Conservation (phyloP, 129 eudicot species). For the Escallonia herrerae region DNA sequence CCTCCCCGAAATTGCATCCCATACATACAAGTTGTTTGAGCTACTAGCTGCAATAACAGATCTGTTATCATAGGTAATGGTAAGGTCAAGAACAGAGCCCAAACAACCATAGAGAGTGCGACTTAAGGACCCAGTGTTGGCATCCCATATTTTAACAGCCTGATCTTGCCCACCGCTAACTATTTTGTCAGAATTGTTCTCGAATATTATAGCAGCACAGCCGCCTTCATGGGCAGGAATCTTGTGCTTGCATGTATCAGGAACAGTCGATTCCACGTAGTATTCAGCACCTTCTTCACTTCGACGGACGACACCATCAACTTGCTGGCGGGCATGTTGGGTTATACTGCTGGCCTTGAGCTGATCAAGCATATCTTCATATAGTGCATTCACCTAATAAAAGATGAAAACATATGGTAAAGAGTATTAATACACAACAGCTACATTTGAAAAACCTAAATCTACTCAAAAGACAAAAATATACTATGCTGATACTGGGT, state of each 20-base stretch:
- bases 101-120: constrained; percentile 62
- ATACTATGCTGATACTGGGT: too few species aligned
- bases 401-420: background rate
- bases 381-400: constrained; percentile 70
- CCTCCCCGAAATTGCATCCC: constrained; percentile 79
- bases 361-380: constrained; percentile 70
- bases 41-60: constrained; percentile 74
- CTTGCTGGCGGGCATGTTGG: constrained; percentile 77
- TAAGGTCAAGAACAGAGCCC: constrained; percentile 86
- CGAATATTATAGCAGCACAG: constrained; percentile 69
- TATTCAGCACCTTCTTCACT: constrained; percentile 86
- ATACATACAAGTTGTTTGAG: constrained; percentile 65
- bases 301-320: constrained; percentile 91
- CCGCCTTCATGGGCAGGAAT: constrained; percentile 91
- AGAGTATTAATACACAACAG: background rate
- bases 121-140: constrained; percentile 51
- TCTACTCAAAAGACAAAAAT: too few species aligned
- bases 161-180: constrained; percentile 88
- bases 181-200: constrained; percentile 56
- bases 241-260: constrained; percentile 49
- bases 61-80: constrained; percentile 65
- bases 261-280: constrained; percentile 65
- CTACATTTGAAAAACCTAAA: too few species aligned
- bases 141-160: constrained; percentile 80
- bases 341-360: constrained; percentile 64